phyloP scores from a whole-genome alignment of 2,329 filamentous ascomycete genomes.

The Colletotrichum truncatum region DNA sequence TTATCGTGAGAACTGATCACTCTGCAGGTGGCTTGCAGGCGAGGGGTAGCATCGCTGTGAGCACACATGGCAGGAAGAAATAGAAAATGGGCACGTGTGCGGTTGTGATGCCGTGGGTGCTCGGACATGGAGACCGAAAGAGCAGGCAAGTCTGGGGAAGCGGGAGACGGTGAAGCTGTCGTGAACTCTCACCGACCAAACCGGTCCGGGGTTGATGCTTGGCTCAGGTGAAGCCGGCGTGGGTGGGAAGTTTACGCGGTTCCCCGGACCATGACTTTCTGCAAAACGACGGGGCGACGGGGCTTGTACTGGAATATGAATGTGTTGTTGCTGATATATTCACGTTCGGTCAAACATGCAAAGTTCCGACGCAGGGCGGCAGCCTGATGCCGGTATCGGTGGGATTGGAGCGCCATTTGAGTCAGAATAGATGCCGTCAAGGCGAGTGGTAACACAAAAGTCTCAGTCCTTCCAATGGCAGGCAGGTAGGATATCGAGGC shows the following conservation, averaged over 20 bases:
- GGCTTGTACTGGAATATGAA: background rate
- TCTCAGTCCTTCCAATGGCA: background rate
- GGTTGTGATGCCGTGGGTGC: background rate
- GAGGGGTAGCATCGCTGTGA: constrained; percentile 21
- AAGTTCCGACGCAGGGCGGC: background rate
- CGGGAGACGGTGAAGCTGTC: constrained; percentile 6
- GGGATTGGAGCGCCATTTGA: background rate
- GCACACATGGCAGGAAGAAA: constrained; percentile 17
- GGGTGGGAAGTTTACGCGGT: background rate
- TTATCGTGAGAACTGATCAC: constrained; percentile 21
- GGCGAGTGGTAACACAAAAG: background rate
- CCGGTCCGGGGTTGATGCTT: background rate
- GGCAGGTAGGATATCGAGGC: background rate
- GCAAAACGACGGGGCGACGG: constrained; percentile 14
- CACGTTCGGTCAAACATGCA: background rate
- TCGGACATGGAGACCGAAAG: background rate
- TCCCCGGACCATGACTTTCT: constrained; percentile 17
- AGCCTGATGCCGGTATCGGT: constrained; percentile 20
- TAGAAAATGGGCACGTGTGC: constrained; percentile 22
- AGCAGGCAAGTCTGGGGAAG: background rate
- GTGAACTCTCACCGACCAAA: background rate
- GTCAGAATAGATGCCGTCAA: too few species aligned
- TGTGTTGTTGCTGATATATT: background rate
- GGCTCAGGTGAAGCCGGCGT: constrained; percentile 7
- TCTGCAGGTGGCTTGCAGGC: constrained; percentile 31